Evolutionary conservation across 2,329 filamentous ascomycete species (phyloP).

Genomic region (Claviceps sp.): DNA sequence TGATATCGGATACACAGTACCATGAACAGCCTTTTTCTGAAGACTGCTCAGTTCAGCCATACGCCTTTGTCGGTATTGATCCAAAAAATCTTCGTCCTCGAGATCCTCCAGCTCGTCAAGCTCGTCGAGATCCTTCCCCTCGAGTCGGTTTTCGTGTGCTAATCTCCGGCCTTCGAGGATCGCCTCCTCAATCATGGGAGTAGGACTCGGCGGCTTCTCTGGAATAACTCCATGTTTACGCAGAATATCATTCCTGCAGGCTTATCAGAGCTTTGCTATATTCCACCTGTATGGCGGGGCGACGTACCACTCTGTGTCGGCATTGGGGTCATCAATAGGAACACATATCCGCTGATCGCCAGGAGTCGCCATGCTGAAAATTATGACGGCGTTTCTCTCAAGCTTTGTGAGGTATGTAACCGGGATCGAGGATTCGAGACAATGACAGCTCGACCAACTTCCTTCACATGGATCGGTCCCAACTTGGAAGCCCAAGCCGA

Average conservation of each 20-base stretch:
- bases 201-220: conserved; percentile 93
- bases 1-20: conserved; percentile 82
- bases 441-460: neutral
- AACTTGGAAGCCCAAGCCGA: neutral
- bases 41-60: conserved; percentile 68
- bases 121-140: conserved; percentile 90
- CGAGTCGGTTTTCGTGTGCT: conserved; percentile 82
- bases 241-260: conserved; percentile 84
- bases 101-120: conserved; percentile 88
- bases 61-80: conserved; percentile 77
- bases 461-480: no score
- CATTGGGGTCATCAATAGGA: conserved; percentile 87
- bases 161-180: conserved; percentile 69
- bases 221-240: conserved; percentile 93
- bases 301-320: conserved; percentile 86
- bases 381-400: neutral
- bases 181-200: conserved; percentile 91
- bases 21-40: conserved; percentile 66
- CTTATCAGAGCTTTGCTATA: conserved; percentile 12
- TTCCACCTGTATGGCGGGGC: conserved; percentile 11
- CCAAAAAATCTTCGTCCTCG: conserved; percentile 85
- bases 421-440: neutral
- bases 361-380: conserved; percentile 42
- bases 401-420: neutral
- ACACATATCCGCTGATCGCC: conserved; percentile 57